Evolutionary conservation across 2,329 filamentous ascomycete species (phyloP).

Genomic region (Curvularia eragrostidis): DNA sequence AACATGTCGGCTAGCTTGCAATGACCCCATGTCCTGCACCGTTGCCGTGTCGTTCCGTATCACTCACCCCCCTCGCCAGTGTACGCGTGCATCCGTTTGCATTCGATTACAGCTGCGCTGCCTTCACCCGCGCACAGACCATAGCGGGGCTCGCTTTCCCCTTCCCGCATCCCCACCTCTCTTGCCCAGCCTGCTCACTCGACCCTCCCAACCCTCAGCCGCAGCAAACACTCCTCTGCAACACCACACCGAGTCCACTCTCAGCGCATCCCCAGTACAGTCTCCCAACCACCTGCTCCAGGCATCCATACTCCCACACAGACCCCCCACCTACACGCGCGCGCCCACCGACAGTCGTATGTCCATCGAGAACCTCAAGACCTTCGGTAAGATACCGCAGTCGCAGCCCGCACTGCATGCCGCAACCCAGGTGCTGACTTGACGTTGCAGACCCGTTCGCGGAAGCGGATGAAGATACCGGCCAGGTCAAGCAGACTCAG

Average conservation of each 20-base stretch:
- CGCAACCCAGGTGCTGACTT: constrained; percentile 9
- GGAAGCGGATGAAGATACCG: constrained; percentile 99
- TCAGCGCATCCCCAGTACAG: constrained; percentile 10
- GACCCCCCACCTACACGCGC: constrained; percentile 34
- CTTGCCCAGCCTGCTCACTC: constrained; percentile 24
- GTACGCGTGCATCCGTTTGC: constrained; percentile 7
- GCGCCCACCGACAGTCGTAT: constrained; percentile 40
- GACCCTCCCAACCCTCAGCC: constrained; percentile 10
- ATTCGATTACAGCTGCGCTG: constrained; percentile 12
- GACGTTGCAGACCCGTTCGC: constrained; percentile 81
- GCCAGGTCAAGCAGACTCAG: constrained; percentile 87
- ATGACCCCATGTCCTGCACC: constrained; percentile 3
- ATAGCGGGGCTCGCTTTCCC: constrained; percentile 17
- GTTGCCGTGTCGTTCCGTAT: constrained; percentile 1
- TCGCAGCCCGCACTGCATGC: not conserved
- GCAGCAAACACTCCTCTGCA: constrained; percentile 13
- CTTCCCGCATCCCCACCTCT: constrained; percentile 31
- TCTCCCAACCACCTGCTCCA: constrained; percentile 11
- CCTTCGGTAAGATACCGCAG: constrained; percentile 49
- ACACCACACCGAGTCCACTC: constrained; percentile 21
- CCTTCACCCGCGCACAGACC: constrained; percentile 18
- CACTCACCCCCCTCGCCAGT: constrained; percentile 6
- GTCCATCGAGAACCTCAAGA: constrained; percentile 55
- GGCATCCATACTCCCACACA: constrained; percentile 23
- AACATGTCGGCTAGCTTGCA: constrained; percentile 5